A percentile compares a stretch with the other conserved stretches of the same genome.
phyloP scores from a whole-genome alignment of 1,284 basidiomycete genomes.

The Cystobasidium slooffiae region DNA sequence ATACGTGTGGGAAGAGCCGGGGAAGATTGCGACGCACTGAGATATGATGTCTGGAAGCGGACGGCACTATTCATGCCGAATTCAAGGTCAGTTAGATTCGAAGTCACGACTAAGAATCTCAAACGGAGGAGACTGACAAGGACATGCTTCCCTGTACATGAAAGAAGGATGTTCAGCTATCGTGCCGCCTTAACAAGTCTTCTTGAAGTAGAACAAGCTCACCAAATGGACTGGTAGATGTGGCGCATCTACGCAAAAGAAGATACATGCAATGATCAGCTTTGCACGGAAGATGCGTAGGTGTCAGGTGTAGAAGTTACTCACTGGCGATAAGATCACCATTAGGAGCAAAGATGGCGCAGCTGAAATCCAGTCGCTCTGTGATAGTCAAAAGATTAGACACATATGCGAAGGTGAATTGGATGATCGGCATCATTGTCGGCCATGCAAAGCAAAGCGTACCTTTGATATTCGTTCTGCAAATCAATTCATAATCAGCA shows the following conservation, averaged over 20 bases:
- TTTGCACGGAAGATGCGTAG: neutral
- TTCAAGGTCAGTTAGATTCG: neutral
- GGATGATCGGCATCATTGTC: neutral
- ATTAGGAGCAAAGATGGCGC: slow-evolving; percentile 86
- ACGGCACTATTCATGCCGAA: slow-evolving; percentile 34
- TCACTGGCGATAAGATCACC: slow-evolving; percentile 91
- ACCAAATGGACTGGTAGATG: slow-evolving; percentile 62
- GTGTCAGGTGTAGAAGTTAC: slow-evolving; percentile 59
- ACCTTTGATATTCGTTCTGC: slow-evolving; percentile 47
- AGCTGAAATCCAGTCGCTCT: slow-evolving; percentile 59
- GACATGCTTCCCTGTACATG: slow-evolving; percentile 43
- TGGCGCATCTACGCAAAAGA: slow-evolving; percentile 74
- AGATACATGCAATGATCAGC: neutral
- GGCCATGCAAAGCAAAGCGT: neutral
- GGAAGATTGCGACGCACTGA: slow-evolving; percentile 22
- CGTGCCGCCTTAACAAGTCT: no score
- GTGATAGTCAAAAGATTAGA: slow-evolving; percentile 44
- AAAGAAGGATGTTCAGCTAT: neutral
- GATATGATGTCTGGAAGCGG: slow-evolving; percentile 40
- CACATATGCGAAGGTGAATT: neutral
- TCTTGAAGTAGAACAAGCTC: neutral
- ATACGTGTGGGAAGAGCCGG: no score
- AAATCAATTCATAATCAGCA: neutral
- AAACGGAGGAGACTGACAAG: slow-evolving; percentile 21
- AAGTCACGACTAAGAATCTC: neutral